phyloP scores from a whole-genome alignment of 164 flowering plant genomes.

The Sextonia rubra region DNA sequence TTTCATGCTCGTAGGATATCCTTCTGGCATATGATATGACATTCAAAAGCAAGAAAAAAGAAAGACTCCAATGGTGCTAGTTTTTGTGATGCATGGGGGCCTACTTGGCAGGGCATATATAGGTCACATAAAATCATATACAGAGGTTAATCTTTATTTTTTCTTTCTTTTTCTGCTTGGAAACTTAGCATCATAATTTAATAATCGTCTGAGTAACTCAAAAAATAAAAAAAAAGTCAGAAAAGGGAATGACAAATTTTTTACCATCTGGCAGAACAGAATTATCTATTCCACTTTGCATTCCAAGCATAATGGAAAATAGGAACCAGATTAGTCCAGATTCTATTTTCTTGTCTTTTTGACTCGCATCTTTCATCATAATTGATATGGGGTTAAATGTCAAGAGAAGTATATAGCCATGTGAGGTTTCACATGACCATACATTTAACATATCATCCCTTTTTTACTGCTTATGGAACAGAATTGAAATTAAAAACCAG shows the following conservation, averaged over 20 bases:
- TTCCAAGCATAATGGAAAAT: not conserved
- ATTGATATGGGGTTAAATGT: not conserved
- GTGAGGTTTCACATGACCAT: no score
- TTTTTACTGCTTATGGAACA: no score
- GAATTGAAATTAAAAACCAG: no score
- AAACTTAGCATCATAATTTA: no score
- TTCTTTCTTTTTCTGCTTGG: no score
- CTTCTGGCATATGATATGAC: not conserved
- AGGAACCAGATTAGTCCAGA: not conserved
- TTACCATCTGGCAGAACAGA: not conserved
- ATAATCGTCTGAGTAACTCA: not conserved
- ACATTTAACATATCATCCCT: no score
- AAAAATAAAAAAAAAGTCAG: not conserved
- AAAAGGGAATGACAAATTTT: no score
- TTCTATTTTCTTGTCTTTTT: not conserved
- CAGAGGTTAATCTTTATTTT: not conserved
- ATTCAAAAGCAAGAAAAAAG: not conserved
- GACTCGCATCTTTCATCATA: not conserved
- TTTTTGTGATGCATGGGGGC: not conserved
- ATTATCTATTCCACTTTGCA: not conserved
- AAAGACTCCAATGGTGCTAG: not conserved
- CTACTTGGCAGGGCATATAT: not conserved
- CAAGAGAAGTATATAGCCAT: no score
- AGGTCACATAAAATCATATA: not conserved
- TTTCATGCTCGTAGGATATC: not conserved